Percentiles rank a stretch among this genome's conserved stretches.
These are phyloP conservation scores for Coemansia sp. DNA, from an alignment of 371 early-diverging fungal genomes.

Conservation along the genomic window DNA sequence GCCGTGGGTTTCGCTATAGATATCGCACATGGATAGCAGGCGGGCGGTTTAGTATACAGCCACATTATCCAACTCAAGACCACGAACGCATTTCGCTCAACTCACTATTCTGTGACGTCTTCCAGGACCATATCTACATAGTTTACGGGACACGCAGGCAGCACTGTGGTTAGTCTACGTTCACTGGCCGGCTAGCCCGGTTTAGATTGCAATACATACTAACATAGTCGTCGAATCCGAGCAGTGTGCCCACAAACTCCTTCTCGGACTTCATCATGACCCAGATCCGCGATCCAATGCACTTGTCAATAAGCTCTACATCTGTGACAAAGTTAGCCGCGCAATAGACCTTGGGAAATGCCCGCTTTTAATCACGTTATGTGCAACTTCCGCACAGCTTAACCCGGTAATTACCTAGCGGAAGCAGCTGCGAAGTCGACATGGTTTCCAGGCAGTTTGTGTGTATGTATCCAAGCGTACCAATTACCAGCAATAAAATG, in stretches of 20 bases:
- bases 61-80: background rate
- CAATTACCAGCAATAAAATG: no score
- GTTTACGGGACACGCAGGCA: background rate
- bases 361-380: no score
- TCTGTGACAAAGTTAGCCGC: background rate
- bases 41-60: background rate
- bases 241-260: constrained; percentile 92
- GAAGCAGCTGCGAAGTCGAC: constrained; percentile 44
- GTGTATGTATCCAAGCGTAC: no score
- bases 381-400: no score
- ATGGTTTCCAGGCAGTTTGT: constrained; percentile 4
- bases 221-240: constrained; percentile 98
- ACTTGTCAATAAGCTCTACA: constrained; percentile 95
- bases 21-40: background rate
- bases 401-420: constrained; percentile 21
- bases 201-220: constrained; percentile 56
- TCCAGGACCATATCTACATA: constrained; percentile 91
- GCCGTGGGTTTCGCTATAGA: constrained; percentile 58
- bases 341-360: background rate
- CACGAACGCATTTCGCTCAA: background rate
- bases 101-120: constrained; percentile 93
- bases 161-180: background rate
- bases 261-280: constrained; percentile 94
- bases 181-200: background rate
- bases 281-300: constrained; percentile 96